Conservation (phyloP, 495 filamentous ascomycete species). For the Massariosphaeria phaeospora region DNA sequence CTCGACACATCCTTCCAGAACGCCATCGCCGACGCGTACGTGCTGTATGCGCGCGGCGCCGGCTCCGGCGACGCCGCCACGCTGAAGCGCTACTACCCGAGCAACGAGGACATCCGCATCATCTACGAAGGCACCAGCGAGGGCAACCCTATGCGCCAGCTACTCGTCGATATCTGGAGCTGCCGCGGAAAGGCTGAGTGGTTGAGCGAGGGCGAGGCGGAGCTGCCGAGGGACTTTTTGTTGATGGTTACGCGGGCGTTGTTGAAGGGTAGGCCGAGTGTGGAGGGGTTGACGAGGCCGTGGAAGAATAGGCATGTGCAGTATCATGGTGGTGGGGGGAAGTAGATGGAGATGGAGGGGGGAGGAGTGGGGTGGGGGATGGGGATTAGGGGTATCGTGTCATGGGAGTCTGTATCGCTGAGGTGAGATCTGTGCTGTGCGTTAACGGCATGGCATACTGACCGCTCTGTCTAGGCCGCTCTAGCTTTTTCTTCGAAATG, state of each 20-base stretch:
- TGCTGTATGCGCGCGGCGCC: slow-evolving; percentile 12
- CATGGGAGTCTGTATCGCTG: too few species aligned
- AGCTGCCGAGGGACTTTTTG: slow-evolving; percentile 20
- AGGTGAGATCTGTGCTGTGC: too few species aligned
- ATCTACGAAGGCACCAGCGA: slow-evolving; percentile 20
- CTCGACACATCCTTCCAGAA: slow-evolving; percentile 21
- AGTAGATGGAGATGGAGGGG: too few species aligned
- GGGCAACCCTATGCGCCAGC: slow-evolving; percentile 3
- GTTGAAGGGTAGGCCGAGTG: slow-evolving; percentile 9
- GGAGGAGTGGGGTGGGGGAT: too few species aligned
- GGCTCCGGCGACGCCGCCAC: too few species aligned
- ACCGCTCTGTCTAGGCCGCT: too few species aligned
- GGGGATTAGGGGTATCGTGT: too few species aligned
- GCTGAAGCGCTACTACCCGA: slow-evolving; percentile 11
- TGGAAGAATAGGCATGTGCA: slow-evolving; percentile 22
- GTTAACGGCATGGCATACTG: too few species aligned
- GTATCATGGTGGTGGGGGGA: slow-evolving; percentile 17
- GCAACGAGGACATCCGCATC: slow-evolving; percentile 20
- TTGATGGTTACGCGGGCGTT: slow-evolving; percentile 4
- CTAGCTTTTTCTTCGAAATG: too few species aligned
- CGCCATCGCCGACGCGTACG: slow-evolving; percentile 13
- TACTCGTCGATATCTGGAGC: slow-evolving; percentile 23
- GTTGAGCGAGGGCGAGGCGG: slow-evolving; percentile 10
- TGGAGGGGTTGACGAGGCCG: slow-evolving; percentile 3
- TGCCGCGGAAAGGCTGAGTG: slow-evolving; percentile 21